Percentiles rank a stretch among this genome's conserved stretches.
Evolutionary conservation across 2,329 filamentous ascomycete genomes (phyloP).

Genomic region (Stemphylium beticola): DNA sequence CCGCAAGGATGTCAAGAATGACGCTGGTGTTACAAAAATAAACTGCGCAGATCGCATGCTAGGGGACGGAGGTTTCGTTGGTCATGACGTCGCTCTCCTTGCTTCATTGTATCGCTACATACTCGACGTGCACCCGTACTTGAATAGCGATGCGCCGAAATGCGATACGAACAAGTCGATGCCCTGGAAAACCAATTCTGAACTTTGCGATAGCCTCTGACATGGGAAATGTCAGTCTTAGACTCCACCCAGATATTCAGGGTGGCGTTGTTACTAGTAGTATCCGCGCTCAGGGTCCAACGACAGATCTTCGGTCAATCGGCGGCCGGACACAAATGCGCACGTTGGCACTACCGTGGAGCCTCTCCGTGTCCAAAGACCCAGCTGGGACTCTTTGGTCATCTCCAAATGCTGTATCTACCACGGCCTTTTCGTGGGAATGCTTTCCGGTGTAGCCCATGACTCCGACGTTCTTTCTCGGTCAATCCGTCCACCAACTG

Average conservation of each 20-base stretch:
- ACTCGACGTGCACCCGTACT: not conserved
- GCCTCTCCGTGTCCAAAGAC: constrained; percentile 6
- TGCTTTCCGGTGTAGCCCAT: not conserved
- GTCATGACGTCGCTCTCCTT: not conserved
- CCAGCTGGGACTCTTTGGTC: constrained; percentile 2
- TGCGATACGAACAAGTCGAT: constrained; percentile 19
- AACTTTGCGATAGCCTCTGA: constrained; percentile 14
- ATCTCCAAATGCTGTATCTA: not conserved
- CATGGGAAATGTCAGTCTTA: constrained; percentile 27
- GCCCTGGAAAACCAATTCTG: constrained; percentile 11
- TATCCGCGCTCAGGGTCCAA: constrained; percentile 14
- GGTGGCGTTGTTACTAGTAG: constrained; percentile 24
- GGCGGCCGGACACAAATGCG: not conserved
- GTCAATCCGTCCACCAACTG: not conserved
- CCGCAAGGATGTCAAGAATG: constrained; percentile 12
- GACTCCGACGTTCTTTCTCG: not conserved
- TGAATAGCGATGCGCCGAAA: not conserved
- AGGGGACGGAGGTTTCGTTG: not conserved
- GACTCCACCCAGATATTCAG: constrained; percentile 16
- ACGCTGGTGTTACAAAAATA: constrained; percentile 9
- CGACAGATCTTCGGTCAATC: constrained; percentile 5
- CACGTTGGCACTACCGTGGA: constrained; percentile 8
- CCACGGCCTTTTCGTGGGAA: not conserved
- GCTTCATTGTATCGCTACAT: not conserved
- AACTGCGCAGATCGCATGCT: constrained; percentile 5